Conservation (phyloP, 148 eudicot species). For the Talinum fruticosum region DNA sequence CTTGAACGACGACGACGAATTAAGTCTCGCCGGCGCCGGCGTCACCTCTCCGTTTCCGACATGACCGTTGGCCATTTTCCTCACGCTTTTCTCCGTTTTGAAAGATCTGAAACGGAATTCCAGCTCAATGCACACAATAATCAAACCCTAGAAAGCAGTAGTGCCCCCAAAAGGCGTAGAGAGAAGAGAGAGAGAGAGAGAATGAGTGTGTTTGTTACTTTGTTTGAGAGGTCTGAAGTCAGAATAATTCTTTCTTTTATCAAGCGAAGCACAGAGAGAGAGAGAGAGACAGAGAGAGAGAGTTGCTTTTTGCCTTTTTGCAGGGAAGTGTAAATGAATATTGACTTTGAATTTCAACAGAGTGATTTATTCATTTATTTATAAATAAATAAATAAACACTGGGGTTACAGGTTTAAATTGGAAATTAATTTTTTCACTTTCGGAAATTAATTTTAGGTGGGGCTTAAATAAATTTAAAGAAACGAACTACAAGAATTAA, state of each 20-base stretch:
- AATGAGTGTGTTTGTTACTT: conserved; percentile 1
- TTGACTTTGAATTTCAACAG: background rate
- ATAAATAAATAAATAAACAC: too few relatives aligned
- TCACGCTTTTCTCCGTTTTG: background rate
- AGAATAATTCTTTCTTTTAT: background rate
- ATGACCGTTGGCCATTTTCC: conserved; percentile 27
- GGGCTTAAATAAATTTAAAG: too few relatives aligned
- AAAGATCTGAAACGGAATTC: background rate
- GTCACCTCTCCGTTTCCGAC: conserved; percentile 33
- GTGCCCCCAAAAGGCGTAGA: background rate
- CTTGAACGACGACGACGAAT: conserved; percentile 43
- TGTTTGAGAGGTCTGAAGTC: background rate
- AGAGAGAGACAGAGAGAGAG: background rate
- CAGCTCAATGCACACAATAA: background rate
- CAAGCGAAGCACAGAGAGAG: background rate
- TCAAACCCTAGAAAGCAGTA: conserved; percentile 2
- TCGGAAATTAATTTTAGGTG: background rate
- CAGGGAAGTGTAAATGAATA: background rate
- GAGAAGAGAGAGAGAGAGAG: background rate
- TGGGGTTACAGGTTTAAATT: too few relatives aligned
- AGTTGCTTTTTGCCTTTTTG: background rate
- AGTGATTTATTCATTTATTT: too few relatives aligned
- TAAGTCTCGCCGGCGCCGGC: conserved; percentile 34
- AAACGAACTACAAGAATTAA: too few relatives aligned
- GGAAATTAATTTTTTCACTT: too few relatives aligned